Percentiles rank a stretch among this genome's conserved stretches.
Evolutionary conservation across 2,329 filamentous ascomycete genomes (phyloP).

Genomic region (Domatiomyces catenatus): DNA sequence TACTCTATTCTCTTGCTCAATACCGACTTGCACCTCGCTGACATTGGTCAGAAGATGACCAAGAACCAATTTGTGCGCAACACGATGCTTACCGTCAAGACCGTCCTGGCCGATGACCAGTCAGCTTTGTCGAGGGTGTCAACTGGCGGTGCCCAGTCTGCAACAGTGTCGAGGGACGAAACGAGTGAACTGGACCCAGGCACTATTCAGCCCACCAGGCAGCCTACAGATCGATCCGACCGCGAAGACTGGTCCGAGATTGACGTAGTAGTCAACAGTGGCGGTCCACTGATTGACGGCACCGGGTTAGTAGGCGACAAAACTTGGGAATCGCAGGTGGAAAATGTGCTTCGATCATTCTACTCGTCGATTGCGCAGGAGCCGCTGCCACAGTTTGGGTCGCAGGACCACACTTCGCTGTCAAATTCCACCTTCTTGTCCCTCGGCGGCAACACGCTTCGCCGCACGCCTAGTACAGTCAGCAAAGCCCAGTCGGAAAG

Average conservation of each 20-base stretch:
- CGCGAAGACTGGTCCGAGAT: conserved; percentile 22
- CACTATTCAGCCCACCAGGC: conserved; percentile 5
- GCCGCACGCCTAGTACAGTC: conserved; percentile 74
- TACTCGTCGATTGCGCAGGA: conserved; percentile 80
- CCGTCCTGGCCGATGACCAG: conserved; percentile 31
- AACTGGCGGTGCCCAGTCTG: neutral
- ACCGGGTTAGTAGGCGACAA: conserved; percentile 60
- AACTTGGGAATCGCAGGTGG: conserved; percentile 78
- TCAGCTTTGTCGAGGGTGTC: neutral
- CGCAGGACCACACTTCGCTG: conserved; percentile 31
- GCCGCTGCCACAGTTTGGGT: conserved; percentile 71
- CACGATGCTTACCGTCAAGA: conserved; percentile 75
- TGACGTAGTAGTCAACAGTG: conserved; percentile 35
- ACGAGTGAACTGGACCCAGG: neutral
- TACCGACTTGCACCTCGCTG: conserved; percentile 85
- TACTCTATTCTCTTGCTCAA: conserved; percentile 93
- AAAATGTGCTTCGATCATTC: conserved; percentile 80
- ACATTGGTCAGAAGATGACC: conserved; percentile 95
- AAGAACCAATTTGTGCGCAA: conserved; percentile 90
- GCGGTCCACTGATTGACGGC: conserved; percentile 61
- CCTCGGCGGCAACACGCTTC: conserved; percentile 51
- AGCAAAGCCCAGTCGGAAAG: conserved; percentile 86
- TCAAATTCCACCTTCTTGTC: conserved; percentile 52
- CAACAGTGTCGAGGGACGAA: conserved; percentile 5
- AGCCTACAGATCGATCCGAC: conserved; percentile 17